Conservation (phyloP, 495 filamentous ascomycete genomes). For the Geoglossum glabrum region DNA sequence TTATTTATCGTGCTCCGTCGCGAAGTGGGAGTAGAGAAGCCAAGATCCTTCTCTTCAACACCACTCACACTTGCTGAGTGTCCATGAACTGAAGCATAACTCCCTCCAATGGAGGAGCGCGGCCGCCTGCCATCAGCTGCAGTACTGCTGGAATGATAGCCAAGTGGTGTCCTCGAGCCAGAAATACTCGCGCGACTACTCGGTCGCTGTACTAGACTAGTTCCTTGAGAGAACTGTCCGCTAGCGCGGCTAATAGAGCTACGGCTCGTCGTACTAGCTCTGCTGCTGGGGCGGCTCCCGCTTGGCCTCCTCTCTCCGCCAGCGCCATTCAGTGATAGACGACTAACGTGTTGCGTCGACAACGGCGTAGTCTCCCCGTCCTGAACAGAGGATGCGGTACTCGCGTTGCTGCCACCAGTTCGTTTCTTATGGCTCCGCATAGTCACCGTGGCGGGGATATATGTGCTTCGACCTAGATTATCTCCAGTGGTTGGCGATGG, state of each 20-base stretch:
- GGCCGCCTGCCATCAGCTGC: conserved; percentile 25
- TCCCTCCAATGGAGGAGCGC: conserved; percentile 26
- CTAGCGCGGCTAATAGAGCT: conserved; percentile 25
- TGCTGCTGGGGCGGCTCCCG: conserved; percentile 36
- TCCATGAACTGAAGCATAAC: conserved; percentile 16
- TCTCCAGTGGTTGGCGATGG: conserved; percentile 31
- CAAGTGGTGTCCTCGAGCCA: conserved; percentile 43
- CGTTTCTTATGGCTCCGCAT: conserved; percentile 55
- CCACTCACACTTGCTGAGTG: conserved; percentile 4
- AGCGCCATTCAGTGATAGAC: conserved; percentile 3
- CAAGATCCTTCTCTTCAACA: conserved; percentile 23
- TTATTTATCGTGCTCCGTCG: conserved; percentile 13
- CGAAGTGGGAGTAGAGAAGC: conserved; percentile 20
- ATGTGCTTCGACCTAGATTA: conserved; percentile 28
- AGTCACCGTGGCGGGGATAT: conserved; percentile 55
- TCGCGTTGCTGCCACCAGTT: conserved; percentile 36
- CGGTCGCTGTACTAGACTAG: conserved; percentile 24
- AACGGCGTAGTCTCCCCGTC: conserved; percentile 22
- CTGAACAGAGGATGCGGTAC: conserved; percentile 32
- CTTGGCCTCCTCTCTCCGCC: conserved; percentile 2
- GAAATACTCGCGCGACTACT: conserved; percentile 46
- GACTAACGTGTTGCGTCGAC: conserved; percentile 3
- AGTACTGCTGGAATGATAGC: conserved; percentile 25
- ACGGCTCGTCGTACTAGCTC: conserved; percentile 31
- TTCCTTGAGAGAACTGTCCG: conserved; percentile 9